Evolutionary conservation across 1,284 basidiomycete species (phyloP), one percentile per base, ranked within the genome.

Genomic region (Melanopsichium pennsylvanicum): DNA sequence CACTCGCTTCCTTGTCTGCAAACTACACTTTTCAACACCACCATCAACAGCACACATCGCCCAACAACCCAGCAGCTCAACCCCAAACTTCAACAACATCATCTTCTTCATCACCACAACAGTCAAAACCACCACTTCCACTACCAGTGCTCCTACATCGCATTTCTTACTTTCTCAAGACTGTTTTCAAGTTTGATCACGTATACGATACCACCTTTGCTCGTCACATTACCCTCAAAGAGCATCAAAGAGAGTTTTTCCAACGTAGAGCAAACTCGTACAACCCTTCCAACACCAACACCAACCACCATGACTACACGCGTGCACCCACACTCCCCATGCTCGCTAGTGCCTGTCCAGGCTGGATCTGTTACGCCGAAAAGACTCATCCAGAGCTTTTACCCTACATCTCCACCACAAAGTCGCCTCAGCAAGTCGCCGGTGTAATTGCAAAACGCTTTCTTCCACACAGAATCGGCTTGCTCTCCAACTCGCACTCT

Each of bases 341-440:
- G 88, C 85, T 99, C 18, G 89, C 93, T 3, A 93, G 92, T 70
- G 92, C 95, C 11, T 98, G 96, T 83, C 96, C 96, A 0, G 96
- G 96, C 21, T 98, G 96, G 96, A 90, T 98, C 51, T 98, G 95
- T 82, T 98, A 97, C 79, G 95, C 94, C 15, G 96, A 98, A 83
- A 99, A 98, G 85, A 90, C 95, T 0, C 95, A 97, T 42, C 70
- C 58, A 33, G 94, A 96, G 80, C 89, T 99, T 84, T 81, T 99
- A 10, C 92, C 93, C 1, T 92, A 93, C 74, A 89, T 99, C 55
- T 87, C 90, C 38, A 85, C 84, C 22, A 92, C 91, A 34, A 93
- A 96, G 83, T 95, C 92, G 75, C 90, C 93, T 9, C 94, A 97
- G 81, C 93, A 93, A 74, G 85, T 96, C 44, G 92, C 95, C 87